phyloP scores from a whole-genome alignment of 108 stramenopile genomes.

The Fragilariopsis cylindrus region DNA sequence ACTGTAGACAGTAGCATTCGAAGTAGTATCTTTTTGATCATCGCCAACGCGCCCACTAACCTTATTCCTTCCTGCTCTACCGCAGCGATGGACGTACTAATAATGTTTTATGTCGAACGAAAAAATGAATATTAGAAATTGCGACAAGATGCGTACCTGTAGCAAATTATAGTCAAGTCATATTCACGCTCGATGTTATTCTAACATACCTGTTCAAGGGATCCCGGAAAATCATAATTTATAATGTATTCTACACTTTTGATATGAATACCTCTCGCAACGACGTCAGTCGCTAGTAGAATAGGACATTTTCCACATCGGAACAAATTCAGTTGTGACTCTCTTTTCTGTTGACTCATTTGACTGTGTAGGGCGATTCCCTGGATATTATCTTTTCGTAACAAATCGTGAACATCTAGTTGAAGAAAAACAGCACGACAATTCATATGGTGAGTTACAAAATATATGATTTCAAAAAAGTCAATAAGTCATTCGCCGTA shows the following conservation, averaged over 20 bases:
- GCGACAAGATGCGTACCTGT: neutral
- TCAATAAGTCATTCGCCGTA: conserved; percentile 25
- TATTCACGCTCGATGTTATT: neutral
- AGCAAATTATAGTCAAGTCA: conserved; percentile 9
- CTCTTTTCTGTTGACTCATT: conserved; percentile 52
- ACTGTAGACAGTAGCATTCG: conserved; percentile 44
- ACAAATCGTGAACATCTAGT: conserved; percentile 30
- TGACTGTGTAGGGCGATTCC: conserved; percentile 64
- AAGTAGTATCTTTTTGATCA: neutral
- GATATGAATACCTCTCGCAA: conserved; percentile 94
- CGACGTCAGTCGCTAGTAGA: conserved; percentile 94
- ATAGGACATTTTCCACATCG: conserved; percentile 62
- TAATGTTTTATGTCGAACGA: neutral
- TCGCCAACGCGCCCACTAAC: conserved; percentile 4
- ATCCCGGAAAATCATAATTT: conserved; percentile 95
- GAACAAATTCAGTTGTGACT: conserved; percentile 51
- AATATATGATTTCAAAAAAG: conserved; percentile 26
- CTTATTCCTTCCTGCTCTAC: conserved; percentile 29
- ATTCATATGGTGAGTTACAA: conserved; percentile 69
- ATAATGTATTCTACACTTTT: conserved; percentile 87
- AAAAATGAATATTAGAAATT: conserved; percentile 8
- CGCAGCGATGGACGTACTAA: conserved; percentile 73
- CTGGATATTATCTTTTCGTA: conserved; percentile 55
- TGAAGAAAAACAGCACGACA: conserved; percentile 48
- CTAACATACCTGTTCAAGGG: conserved; percentile 53